Evolutionary conservation across 371 early-diverging fungal species (phyloP).

Genomic region (Mucor ambiguus): DNA sequence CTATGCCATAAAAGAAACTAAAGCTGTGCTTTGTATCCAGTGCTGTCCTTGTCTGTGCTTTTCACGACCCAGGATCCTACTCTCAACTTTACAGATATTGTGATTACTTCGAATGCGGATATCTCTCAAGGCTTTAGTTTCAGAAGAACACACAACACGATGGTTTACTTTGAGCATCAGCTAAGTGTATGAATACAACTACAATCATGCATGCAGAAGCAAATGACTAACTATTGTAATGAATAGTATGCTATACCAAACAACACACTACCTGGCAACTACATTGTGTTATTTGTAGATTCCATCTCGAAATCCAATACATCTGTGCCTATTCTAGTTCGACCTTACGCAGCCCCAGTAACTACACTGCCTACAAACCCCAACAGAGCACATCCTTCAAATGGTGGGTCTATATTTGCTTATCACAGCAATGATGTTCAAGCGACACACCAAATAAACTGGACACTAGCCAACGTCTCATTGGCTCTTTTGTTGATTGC

Average conservation of each 20-base stretch:
- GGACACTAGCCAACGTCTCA: not conserved
- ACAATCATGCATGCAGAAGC: not conserved
- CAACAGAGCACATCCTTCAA: slow-evolving; percentile 25
- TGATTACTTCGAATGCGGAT: slow-evolving; percentile 37
- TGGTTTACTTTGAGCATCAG: slow-evolving; percentile 39
- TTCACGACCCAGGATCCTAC: slow-evolving; percentile 29
- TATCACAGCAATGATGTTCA: slow-evolving; percentile 12
- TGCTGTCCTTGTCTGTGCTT: slow-evolving; percentile 30
- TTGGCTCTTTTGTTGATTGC: not conserved
- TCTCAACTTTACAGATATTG: slow-evolving; percentile 25
- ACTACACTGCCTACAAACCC: slow-evolving; percentile 18
- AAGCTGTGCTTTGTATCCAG: slow-evolving; percentile 10
- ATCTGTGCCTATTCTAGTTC: slow-evolving; percentile 39
- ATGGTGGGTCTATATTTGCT: slow-evolving; percentile 30
- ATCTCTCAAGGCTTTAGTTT: slow-evolving; percentile 38
- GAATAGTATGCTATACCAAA: slow-evolving; percentile 36
- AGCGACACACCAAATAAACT: not conserved
- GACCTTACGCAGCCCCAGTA: slow-evolving; percentile 34
- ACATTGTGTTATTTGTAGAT: slow-evolving; percentile 38
- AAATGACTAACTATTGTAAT: not conserved
- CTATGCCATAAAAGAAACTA: not conserved
- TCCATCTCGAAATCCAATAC: slow-evolving; percentile 37
- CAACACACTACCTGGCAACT: slow-evolving; percentile 34
- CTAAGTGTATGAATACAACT: slow-evolving; percentile 22
- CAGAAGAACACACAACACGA: slow-evolving; percentile 24